Evolutionary conservation across 805 yeast genomes (phyloP).

Genomic region (Starmerella riodocensis): DNA sequence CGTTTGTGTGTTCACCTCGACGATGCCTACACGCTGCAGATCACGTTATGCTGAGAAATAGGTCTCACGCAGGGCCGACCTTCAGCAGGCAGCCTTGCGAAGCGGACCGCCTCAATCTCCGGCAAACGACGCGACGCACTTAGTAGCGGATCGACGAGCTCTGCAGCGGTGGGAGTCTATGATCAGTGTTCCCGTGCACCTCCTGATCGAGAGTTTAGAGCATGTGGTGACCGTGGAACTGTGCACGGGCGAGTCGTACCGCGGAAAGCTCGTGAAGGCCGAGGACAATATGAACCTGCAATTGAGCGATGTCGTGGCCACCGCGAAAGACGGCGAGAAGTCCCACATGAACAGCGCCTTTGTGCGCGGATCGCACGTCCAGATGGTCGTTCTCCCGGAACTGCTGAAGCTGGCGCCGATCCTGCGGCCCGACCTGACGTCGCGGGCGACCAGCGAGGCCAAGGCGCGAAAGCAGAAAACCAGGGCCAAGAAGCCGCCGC

Average conservation of each 20-base stretch:
- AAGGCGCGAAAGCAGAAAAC: background rate
- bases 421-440: conserved; percentile 37
- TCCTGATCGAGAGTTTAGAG: conserved; percentile 79
- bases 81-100: too few species aligned
- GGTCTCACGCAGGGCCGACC: too few species aligned
- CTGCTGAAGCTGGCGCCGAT: conserved; percentile 77
- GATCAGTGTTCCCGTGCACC: conserved; percentile 65
- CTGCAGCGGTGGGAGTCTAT: background rate
- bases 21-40: too few species aligned
- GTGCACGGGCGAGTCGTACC: conserved; percentile 69
- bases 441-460: conserved; percentile 3
- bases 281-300: conserved; percentile 95
- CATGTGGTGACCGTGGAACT: conserved; percentile 75
- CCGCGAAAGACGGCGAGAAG: conserved; percentile 62
- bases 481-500: conserved; percentile 10
- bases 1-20: too few species aligned
- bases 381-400: conserved; percentile 79
- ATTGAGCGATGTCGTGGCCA: conserved; percentile 64
- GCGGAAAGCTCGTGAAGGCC: conserved; percentile 69
- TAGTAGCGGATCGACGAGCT: too few species aligned
- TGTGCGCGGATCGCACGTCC: conserved; percentile 80
- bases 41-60: too few species aligned
- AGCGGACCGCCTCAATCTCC: too few species aligned
- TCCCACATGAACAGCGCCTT: conserved; percentile 72
- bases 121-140: too few species aligned